Percentiles rank a stretch among this genome's conserved stretches.
Evolutionary conservation across 2,329 filamentous ascomycete species (phyloP).

Genomic region (Aspergillus quadrilineatus): DNA sequence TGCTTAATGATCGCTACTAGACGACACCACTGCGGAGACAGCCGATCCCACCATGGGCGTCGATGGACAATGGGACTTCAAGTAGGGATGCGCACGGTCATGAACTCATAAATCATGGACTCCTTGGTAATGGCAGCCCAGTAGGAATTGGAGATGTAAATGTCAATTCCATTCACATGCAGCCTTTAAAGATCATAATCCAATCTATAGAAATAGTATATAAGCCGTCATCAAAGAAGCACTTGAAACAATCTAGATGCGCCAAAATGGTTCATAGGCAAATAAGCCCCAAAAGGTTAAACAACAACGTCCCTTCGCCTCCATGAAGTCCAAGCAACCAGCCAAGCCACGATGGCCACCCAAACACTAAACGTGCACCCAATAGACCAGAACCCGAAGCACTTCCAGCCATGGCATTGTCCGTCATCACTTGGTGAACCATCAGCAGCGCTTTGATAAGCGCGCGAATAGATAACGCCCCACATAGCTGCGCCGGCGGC

Average conservation of each 20-base stretch:
- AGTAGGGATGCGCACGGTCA: too few species aligned
- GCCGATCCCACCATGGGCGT: too few species aligned
- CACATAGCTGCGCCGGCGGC: constrained; percentile 85
- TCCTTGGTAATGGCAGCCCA: too few species aligned
- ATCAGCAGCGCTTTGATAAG: constrained; percentile 43
- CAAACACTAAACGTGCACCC: constrained; percentile 68
- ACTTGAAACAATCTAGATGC: too few species aligned
- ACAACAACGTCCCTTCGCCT: constrained; percentile 71
- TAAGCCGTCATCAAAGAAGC: background rate
- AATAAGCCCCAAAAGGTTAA: constrained; percentile 24
- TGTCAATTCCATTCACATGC: background rate
- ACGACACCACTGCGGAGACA: too few species aligned
- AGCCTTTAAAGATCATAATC: too few species aligned
- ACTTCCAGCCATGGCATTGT: constrained; percentile 77
- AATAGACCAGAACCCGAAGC: constrained; percentile 91
- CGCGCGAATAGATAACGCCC: constrained; percentile 77
- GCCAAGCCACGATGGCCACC: constrained; percentile 69
- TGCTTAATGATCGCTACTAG: too few species aligned
- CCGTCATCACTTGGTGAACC: constrained; percentile 39
- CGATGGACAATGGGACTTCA: too few species aligned
- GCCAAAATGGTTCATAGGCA: background rate
- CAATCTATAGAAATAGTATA: background rate
- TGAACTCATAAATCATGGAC: too few species aligned
- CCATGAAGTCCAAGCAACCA: constrained; percentile 88
- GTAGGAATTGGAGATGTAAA: background rate